Conservation (phyloP, 176 grass and related monocot species). For the Triticum dicoccoides region DNA sequence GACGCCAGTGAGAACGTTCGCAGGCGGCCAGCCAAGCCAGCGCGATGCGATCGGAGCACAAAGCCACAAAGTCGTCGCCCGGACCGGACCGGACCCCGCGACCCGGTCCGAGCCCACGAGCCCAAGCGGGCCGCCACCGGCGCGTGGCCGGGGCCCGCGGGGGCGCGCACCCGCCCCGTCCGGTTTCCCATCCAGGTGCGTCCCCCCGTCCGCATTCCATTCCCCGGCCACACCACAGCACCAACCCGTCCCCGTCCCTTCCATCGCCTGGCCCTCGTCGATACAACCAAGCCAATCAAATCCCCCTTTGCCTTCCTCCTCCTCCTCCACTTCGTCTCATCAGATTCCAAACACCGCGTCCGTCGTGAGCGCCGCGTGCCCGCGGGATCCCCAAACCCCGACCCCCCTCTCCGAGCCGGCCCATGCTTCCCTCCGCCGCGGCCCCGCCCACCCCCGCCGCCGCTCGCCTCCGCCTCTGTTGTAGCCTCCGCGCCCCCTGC, state of each 20-base stretch:
- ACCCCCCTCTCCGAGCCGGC: background rate
- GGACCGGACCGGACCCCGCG: background rate
- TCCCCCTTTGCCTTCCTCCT: background rate
- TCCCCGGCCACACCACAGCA: background rate
- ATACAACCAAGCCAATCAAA: slow-evolving; percentile 27
- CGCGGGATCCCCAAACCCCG: background rate
- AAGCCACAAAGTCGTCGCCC: background rate
- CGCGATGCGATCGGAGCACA: background rate
- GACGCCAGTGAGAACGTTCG: background rate
- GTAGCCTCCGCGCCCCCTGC: background rate
- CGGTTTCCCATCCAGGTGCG: slow-evolving; percentile 58
- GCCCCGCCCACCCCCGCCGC: slow-evolving; percentile 2
- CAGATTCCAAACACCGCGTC: slow-evolving; percentile 24
- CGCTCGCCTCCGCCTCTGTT: background rate
- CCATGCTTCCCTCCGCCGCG: slow-evolving; percentile 23
- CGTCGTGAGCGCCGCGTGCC: background rate
- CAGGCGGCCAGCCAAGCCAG: background rate
- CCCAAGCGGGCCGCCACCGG: background rate
- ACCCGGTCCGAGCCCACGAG: background rate
- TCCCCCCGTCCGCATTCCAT: slow-evolving; percentile 27
- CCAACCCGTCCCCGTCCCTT: slow-evolving; percentile 20
- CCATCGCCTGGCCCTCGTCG: background rate
- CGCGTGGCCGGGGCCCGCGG: background rate
- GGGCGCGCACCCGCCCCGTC: slow-evolving; percentile 2
- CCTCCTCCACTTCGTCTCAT: background rate